Evolutionary conservation across 2,329 filamentous ascomycete genomes (phyloP), one percentile per base, ranked within the genome.

Genomic region (Cordyceps tenuipes): DNA sequence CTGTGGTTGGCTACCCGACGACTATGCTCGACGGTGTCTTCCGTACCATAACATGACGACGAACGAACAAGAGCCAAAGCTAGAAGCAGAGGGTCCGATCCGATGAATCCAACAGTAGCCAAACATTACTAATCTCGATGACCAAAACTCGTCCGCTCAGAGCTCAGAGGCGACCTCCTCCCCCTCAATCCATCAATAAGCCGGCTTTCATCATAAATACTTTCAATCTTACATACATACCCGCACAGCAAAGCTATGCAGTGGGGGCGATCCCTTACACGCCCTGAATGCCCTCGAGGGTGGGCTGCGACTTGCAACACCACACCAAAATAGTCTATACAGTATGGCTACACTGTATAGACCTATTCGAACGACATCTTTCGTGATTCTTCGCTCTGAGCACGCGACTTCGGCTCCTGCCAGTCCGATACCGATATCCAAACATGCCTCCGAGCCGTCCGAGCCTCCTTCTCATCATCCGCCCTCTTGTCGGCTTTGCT

Each of bases 361-460:
- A 39, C 21, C 21, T 36, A 39, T 59, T 48, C 3, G 29, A 9
- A 12, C 29, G 15, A n/a, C 34, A 4, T 23, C 23, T 59, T 59
- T 59, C 57, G 57, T 53, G 48, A 59, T 59, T 23, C 50, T 15
- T 59, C 21, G 12, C 49, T 41, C 39, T 31, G 57, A 59, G 57
- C 57, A 59, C 57, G 57, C 57, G 49, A 59, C 57, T 48, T 46
- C 57, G 49, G 50, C 43, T 44, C 43, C 31, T 47, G 17, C 19
- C 43, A 47, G 19, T 19, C 49, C 50, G 49, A 23, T 48, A 41
- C 57, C 57, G 57, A 59, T 31, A 59, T 54, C 57, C 57, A 29
- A 49, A 31, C 19, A 48, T 59, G 44, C 43, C 57, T 43, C 57
- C 57, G 57, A 59, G 57, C 57, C 57, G 57, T 54, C 57, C 57